Base-by-base conservation (phyloP, 768 basidiomycete species). In the Lentinus tigrinus region DNA sequence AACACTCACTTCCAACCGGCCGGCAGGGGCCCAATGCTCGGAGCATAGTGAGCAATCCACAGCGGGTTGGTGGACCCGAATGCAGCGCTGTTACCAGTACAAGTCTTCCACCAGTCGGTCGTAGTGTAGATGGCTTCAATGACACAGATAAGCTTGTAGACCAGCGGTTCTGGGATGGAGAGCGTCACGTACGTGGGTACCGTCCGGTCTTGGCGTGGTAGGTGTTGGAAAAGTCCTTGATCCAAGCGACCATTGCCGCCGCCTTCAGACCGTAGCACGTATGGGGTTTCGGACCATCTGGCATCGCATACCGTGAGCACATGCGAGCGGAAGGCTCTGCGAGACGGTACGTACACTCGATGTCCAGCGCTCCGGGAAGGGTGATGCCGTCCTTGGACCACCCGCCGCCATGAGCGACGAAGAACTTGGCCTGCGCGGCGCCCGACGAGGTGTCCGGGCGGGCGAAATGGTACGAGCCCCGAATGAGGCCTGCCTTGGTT, bases 51-150 rank as follows among this genome's bases (percentile, higher is more conserved):
- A 1, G 87, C 85, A 40, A 88, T 76, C 84, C 83, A 87, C 2
- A 89, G 73, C 2, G 85, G 84, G 66, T 80, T 85, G 52, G 72
- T 78, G 3, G 65, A 52, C 1, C 66, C 77, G 60, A 88, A 88
- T 3, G 70, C 72, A 14, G 73, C 70, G 55, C 77, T 82, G 67
- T 85, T 82, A 0, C 81, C 84, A 2, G 87, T 88, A 68, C 87
- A 89, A 9, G 75, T 77, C 9, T 63, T 80, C 87, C 87, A 89
- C 87, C 86, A 88, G 67, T 80, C 74, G 9, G 83, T 85, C 4
- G 81, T 84, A 28, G 82, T 82, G 62, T 87, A 87, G 55, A 87
- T 84, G 39, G 81, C 82, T 81, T 53, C 36, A 37, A 37, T 24
- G 21, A 8, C 3, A n/a, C 21, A 3, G 21, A 27, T 50, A n/a